Conservation (phyloP, 305 asterid species). For the Fraxinus greggii region DNA sequence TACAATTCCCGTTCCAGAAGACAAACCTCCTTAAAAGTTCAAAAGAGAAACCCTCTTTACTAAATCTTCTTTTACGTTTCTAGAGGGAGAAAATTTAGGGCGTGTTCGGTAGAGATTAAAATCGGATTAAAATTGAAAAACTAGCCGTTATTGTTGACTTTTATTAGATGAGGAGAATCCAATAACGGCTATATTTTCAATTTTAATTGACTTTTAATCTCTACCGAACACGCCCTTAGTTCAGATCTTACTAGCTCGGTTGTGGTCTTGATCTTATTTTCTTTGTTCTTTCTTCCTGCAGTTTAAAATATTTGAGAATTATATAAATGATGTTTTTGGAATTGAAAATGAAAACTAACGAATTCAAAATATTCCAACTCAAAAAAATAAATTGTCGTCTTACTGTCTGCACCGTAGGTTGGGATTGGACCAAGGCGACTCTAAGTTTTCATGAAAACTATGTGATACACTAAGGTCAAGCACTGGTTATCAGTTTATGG, state of each 20-base stretch:
- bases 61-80: too few species aligned
- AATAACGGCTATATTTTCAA: too few species aligned
- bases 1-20: too few species aligned
- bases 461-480: not conserved
- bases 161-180: too few species aligned
- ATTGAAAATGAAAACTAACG: not conserved
- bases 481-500: not conserved
- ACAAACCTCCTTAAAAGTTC: too few species aligned
- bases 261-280: not conserved
- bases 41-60: too few species aligned
- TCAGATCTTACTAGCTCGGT: not conserved
- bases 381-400: not conserved
- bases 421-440: not conserved
- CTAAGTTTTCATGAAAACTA: not conserved
- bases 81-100: too few species aligned
- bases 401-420: not conserved
- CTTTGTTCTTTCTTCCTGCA: not conserved
- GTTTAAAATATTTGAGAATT: not conserved
- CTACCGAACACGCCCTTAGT: too few species aligned
- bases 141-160: too few species aligned
- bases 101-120: too few species aligned
- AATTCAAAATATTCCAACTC: not conserved
- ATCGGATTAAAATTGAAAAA: too few species aligned
- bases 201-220: too few species aligned
- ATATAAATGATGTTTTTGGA: not conserved